Conservation (phyloP, 1,139 yeast species). For the Diutina ranongensis region DNA sequence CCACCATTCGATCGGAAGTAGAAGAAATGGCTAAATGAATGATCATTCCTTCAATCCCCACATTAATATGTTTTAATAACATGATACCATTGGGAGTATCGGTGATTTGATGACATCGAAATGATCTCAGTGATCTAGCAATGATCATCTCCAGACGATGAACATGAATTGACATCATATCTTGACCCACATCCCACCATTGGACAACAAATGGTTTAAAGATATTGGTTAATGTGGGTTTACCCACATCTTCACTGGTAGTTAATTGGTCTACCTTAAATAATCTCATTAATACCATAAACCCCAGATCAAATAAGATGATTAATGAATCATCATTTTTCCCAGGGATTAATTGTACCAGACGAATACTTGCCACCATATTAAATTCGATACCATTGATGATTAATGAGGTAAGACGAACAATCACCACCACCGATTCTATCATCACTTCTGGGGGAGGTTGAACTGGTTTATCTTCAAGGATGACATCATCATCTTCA, state of each 20-base stretch:
- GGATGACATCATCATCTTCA: background rate
- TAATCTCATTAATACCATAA: background rate
- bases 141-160: background rate
- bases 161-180: background rate
- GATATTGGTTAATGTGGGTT: too few species aligned
- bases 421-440: background rate
- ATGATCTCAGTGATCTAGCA: background rate
- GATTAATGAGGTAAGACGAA: background rate
- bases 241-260: too few species aligned
- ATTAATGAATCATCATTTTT: background rate
- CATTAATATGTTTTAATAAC: background rate
- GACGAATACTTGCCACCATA: background rate
- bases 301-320: background rate
- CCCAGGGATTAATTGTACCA: background rate
- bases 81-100: background rate
- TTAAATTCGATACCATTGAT: background rate
- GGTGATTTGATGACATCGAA: background rate
- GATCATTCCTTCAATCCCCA: background rate
- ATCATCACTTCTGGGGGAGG: background rate
- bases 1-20: background rate
- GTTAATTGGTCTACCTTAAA: background rate
- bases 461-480: background rate
- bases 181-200: background rate
- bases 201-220: constrained; percentile 3
- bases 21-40: background rate